These are phyloP conservation scores for Gnomoniopsis smithogilvyi DNA, from an alignment of 2,329 filamentous ascomycete species.

Conservation along the genomic window DNA sequence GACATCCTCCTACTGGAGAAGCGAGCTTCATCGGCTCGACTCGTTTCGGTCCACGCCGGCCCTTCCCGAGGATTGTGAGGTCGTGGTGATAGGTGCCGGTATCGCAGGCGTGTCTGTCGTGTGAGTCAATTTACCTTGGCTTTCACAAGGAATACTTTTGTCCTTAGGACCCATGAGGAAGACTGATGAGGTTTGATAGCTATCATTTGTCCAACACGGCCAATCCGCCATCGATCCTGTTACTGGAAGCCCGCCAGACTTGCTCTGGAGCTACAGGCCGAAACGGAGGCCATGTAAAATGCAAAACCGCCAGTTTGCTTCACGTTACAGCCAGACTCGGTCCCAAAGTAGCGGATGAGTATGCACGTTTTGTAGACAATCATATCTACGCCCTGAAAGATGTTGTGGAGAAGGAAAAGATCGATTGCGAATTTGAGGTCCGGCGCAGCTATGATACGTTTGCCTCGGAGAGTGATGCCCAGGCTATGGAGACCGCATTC, in stretches of 20 bases:
- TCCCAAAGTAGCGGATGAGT: not conserved
- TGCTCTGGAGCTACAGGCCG: slow-evolving; percentile 17
- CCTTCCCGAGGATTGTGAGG: slow-evolving; percentile 2
- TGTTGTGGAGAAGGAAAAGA: slow-evolving; percentile 6
- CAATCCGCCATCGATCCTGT: slow-evolving; percentile 7
- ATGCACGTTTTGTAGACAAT: slow-evolving; percentile 6
- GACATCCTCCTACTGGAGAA: slow-evolving; percentile 16
- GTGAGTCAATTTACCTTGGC: not conserved
- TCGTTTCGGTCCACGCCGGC: slow-evolving; percentile 8
- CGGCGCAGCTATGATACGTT: slow-evolving; percentile 15
- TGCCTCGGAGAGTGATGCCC: not conserved
- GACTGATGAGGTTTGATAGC: not conserved
- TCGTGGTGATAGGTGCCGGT: slow-evolving; percentile 13
- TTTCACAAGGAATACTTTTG: not conserved
- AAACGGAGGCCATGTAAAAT: slow-evolving; percentile 14
- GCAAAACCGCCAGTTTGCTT: slow-evolving; percentile 2
- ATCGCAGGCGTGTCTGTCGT: slow-evolving; percentile 16
- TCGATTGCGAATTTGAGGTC: slow-evolving; percentile 13
- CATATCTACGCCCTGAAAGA: slow-evolving; percentile 12
- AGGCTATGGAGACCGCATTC: slow-evolving; percentile 2
- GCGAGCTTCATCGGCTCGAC: slow-evolving; percentile 15
- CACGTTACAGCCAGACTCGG: not conserved
- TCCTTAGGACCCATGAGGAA: not conserved
- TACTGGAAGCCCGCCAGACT: slow-evolving; percentile 15
- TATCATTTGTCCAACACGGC: slow-evolving; percentile 10